Conservation (phyloP, 2,329 filamentous ascomycete genomes). For the Penicillium sp. region DNA sequence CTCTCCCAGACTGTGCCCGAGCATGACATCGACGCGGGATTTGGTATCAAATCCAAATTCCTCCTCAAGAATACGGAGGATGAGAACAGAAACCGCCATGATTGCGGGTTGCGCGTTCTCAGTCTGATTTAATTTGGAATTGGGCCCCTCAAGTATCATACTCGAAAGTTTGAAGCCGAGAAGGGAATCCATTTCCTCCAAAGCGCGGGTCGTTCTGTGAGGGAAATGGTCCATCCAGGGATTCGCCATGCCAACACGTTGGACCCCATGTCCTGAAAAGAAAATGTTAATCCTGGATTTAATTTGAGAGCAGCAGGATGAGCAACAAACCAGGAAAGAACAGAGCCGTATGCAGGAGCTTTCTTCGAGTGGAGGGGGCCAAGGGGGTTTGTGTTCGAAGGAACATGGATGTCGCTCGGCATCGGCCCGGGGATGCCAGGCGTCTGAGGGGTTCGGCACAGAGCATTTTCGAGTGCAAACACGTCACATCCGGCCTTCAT, state of each 20-base stretch:
- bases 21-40: conserved; percentile 75
- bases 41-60: conserved; percentile 77
- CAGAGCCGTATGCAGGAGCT: conserved; percentile 47
- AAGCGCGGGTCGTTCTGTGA: conserved; percentile 69
- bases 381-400: not conserved
- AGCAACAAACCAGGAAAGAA: conserved; percentile 50
- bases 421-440: conserved; percentile 6
- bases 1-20: conserved; percentile 91
- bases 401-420: not conserved
- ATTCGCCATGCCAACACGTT: conserved; percentile 82
- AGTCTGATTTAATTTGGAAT: conserved; percentile 75
- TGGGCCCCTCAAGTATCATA: conserved; percentile 79
- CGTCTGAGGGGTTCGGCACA: conserved; percentile 13
- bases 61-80: conserved; percentile 81
- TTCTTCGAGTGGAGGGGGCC: conserved; percentile 13
- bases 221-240: conserved; percentile 90
- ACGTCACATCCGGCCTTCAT: conserved; percentile 24
- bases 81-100: conserved; percentile 91
- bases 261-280: conserved; percentile 76
- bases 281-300: conserved; percentile 17
- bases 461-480: conserved; percentile 28
- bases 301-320: not conserved
- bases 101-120: conserved; percentile 92
- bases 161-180: conserved; percentile 75
- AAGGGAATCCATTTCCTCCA: conserved; percentile 82